A percentile compares a stretch with the other conserved stretches of the same genome.
Conservation (phyloP, 139 green algal species). For the Micractinium sp. region DNA sequence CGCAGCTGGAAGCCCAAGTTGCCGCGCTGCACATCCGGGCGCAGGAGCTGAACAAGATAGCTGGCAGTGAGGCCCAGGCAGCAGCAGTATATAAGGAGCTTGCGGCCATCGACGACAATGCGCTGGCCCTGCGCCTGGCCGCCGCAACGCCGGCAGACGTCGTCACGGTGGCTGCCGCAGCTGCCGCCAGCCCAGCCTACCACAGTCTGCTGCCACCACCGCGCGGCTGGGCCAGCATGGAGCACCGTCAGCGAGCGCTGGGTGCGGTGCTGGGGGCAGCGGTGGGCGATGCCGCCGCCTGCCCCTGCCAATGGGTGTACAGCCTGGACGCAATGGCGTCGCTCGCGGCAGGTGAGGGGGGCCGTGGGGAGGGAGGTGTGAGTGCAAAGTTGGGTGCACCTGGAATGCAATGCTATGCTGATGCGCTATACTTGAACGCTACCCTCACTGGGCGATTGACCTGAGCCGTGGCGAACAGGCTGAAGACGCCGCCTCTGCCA, state of each 20-base stretch:
- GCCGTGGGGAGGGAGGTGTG: neutral
- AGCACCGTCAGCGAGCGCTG: neutral
- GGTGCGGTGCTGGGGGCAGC: slow-evolving; percentile 32
- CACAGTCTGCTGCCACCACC: slow-evolving; percentile 1
- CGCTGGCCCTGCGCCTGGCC: slow-evolving; percentile 25
- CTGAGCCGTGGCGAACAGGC: too few relatives aligned
- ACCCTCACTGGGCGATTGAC: neutral
- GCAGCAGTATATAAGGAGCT: slow-evolving; percentile 53
- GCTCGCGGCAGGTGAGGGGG: slow-evolving; percentile 17
- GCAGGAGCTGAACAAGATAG: slow-evolving; percentile 59
- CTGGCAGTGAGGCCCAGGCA: slow-evolving; percentile 41
- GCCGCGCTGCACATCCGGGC: slow-evolving; percentile 45
- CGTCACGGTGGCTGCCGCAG: neutral
- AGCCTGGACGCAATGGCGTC: slow-evolving; percentile 26
- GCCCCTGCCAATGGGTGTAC: slow-evolving; percentile 63
- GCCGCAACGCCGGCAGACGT: slow-evolving; percentile 33
- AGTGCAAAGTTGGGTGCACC: too few relatives aligned
- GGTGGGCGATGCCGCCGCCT: slow-evolving; percentile 56
- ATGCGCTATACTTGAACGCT: too few relatives aligned
- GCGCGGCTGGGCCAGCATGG: neutral
- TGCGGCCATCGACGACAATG: slow-evolving; percentile 56
- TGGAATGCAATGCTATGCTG: neutral
- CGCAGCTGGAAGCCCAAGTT: slow-evolving; percentile 20
- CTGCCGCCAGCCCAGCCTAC: neutral
- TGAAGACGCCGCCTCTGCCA: too few relatives aligned